Percentiles rank a stretch among this genome's conserved stretches.
These are phyloP conservation scores for Neonectria hederae DNA, from an alignment of 2,329 filamentous ascomycete species.

Conservation along the genomic window DNA sequence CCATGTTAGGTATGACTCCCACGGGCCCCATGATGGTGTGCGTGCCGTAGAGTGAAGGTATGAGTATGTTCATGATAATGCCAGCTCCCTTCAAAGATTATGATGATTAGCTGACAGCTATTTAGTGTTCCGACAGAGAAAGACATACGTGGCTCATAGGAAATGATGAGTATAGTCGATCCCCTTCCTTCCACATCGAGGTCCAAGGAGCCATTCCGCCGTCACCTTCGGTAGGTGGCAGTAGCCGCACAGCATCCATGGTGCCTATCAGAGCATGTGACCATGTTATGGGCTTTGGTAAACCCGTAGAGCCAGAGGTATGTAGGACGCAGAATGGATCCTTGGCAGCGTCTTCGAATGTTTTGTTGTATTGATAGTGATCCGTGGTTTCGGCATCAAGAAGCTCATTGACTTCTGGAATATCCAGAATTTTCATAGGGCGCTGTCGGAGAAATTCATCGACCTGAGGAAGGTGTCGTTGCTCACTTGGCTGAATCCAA, in stretches of 20 bases:
- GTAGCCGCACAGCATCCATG: conserved; percentile 43
- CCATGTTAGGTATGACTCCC: conserved; percentile 48
- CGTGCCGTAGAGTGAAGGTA: conserved; percentile 48
- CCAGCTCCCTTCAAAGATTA: conserved; percentile 47
- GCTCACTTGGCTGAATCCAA: conserved; percentile 41
- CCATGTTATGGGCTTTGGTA: conserved; percentile 24
- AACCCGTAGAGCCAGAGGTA: not conserved
- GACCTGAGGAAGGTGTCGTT: conserved; percentile 28
- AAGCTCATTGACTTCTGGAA: conserved; percentile 44
- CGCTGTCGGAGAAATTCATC: conserved; percentile 37
- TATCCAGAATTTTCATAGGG: conserved; percentile 40
- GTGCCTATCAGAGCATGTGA: conserved; percentile 39
- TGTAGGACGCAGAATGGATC: conserved; percentile 3
- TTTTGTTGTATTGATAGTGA: conserved; percentile 29
- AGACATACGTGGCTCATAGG: conserved; percentile 48
- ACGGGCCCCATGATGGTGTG: conserved; percentile 50
- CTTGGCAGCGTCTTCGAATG: not conserved
- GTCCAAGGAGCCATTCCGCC: conserved; percentile 43
- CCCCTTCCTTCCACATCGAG: conserved; percentile 40
- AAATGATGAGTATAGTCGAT: conserved; percentile 49
- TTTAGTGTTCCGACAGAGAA: not conserved
- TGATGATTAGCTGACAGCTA: not conserved
- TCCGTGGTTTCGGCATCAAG: conserved; percentile 28
- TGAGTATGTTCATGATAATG: conserved; percentile 53
- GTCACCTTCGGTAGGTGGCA: conserved; percentile 46